Evolutionary conservation across 345 rosid genomes (phyloP).

Genomic region (Cardamine resedifolia): DNA sequence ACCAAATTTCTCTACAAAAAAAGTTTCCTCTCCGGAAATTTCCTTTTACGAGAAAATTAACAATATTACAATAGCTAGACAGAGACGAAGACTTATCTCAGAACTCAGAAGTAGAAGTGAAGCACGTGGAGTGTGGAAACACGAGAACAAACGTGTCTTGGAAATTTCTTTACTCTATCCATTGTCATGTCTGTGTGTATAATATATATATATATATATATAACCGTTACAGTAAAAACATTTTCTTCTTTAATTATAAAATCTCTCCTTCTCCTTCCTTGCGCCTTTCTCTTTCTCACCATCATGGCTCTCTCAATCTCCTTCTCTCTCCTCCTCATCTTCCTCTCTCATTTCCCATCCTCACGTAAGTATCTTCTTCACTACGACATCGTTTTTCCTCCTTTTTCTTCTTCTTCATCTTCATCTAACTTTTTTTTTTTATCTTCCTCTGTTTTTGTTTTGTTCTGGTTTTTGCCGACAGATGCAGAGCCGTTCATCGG

Average conservation of each 20-base stretch:
- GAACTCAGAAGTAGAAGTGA: neutral
- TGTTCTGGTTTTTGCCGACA: constrained; percentile 28
- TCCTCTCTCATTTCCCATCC: constrained; percentile 31
- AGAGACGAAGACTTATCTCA: constrained; percentile 10
- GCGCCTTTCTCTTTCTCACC: constrained; percentile 16
- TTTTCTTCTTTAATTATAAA: neutral
- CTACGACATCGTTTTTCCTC: constrained; percentile 7
- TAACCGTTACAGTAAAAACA: constrained; percentile 28
- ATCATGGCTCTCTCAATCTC: constrained; percentile 36
- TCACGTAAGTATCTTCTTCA: constrained; percentile 47
- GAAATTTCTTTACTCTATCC: neutral
- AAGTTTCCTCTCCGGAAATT: neutral
- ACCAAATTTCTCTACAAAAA: neutral
- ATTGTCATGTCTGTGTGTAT: neutral
- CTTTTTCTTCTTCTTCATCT: neutral
- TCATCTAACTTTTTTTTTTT: neutral
- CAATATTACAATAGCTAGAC: neutral
- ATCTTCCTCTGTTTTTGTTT: constrained; percentile 10
- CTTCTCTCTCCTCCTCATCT: constrained; percentile 40
- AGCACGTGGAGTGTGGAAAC: constrained; percentile 30
- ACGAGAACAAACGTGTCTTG: constrained; percentile 15
- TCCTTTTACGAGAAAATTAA: neutral
- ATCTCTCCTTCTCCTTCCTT: neutral
- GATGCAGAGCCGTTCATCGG: constrained; percentile 78
- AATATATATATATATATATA: neutral